Evolutionary conservation across 345 rosid species (phyloP), one percentile per base, ranked within the genome.

Genomic region (Draba incana): DNA sequence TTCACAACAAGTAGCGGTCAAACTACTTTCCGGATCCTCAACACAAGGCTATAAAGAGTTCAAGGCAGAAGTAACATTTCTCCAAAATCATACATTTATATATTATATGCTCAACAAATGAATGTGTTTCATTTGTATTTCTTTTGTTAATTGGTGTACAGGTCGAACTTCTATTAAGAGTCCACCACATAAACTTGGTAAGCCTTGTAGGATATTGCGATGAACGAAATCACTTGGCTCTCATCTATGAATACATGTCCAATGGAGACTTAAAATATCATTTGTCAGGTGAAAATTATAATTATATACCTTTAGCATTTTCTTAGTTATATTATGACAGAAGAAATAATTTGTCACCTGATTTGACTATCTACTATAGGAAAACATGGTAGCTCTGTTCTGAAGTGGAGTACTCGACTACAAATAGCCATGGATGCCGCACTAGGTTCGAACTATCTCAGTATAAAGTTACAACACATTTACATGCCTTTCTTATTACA

Each of bases 191-290:
- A 56, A 77, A 77, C 7, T 57, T 76, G 57, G 71, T 76, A 39
- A 38, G 3, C 25, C 78, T 77, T 28, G 44, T 80, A 0, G 83
- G 81, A 1, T 80, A 42, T 57, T 77, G 77, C 39, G 47, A 72
- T 28, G 81, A 80, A 43, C 68, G 61, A 23, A 24, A 37, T 11
- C 25, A 70, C 33, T 45, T 44, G 50, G 79, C 52, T 39, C 76
- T 80, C 0, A 70, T 80, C 38, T 77, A 80, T 0, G 83, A 80
- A 58, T 80, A 49, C 77, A 77, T 74, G 79, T 41, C 78, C 4
- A 66, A 43, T 4, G 13, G 4, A 33, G 57, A 56, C 31, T 58
- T 66, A 20, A n/a, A 23, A 42, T 1, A 64, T 2, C 59, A 66
- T 59, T 41, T 66, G 41, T 52, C 49, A 59, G 71, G 71, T 67